These are phyloP conservation scores for Colletotrichum sojae DNA, from an alignment of 2,329 filamentous ascomycete genomes.

Conservation along the genomic window DNA sequence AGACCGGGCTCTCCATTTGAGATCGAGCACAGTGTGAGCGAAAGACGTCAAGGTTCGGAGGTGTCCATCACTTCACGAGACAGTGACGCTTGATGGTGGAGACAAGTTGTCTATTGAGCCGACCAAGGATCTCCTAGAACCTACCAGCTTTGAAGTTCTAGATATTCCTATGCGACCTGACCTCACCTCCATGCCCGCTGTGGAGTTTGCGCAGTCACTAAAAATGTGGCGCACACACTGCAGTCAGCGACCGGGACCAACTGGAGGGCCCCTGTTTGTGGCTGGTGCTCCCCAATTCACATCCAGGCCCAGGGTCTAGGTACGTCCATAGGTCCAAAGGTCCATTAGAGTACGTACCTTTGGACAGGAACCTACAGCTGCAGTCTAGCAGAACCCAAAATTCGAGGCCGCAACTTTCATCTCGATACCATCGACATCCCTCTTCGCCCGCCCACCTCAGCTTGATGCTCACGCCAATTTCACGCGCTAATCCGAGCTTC, in stretches of 20 bases:
- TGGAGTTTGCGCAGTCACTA: no score
- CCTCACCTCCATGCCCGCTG: neutral
- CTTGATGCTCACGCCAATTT: neutral
- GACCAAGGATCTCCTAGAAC: no score
- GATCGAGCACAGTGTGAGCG: slow-evolving; percentile 14
- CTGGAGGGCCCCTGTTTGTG: neutral
- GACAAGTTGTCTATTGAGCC: no score
- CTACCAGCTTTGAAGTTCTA: no score
- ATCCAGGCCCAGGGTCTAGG: neutral
- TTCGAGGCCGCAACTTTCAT: slow-evolving; percentile 17
- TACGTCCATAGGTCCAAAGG: neutral
- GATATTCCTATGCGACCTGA: no score
- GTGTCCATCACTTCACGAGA: slow-evolving; percentile 37
- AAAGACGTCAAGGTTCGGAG: slow-evolving; percentile 38
- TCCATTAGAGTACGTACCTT: slow-evolving; percentile 1
- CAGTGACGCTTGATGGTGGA: neutral
- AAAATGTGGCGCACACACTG: neutral
- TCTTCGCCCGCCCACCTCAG: slow-evolving; percentile 16
- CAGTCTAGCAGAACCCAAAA: slow-evolving; percentile 18
- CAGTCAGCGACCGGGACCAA: neutral
- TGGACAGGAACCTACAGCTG: slow-evolving; percentile 23
- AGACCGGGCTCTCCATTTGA: slow-evolving; percentile 34
- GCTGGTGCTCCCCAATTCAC: slow-evolving; percentile 5
- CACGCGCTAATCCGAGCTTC: neutral
- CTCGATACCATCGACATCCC: slow-evolving; percentile 1